Conservation (phyloP, 2,329 filamentous ascomycete species). For the Whalleya microplaca region DNA sequence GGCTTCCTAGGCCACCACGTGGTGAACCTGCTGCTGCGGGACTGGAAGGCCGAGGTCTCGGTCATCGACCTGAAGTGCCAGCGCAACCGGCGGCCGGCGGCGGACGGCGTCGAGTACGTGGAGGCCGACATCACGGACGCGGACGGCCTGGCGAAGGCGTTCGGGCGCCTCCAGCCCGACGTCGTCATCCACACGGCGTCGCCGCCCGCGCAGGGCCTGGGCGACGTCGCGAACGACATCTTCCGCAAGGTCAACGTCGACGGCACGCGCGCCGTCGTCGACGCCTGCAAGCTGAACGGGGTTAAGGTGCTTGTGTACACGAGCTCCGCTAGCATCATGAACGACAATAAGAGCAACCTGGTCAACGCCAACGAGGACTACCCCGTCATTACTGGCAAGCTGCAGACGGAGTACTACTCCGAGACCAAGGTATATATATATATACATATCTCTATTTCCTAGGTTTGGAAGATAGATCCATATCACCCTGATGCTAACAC, state of each 20-base stretch:
- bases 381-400: constrained; percentile 72
- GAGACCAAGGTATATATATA: constrained; percentile 73
- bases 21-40: constrained; percentile 70
- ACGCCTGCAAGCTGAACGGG: constrained; percentile 69
- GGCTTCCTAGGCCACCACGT: constrained; percentile 85
- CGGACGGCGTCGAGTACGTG: constrained; percentile 66
- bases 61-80: constrained; percentile 74
- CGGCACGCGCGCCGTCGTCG: constrained; percentile 78
- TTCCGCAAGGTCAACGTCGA: constrained; percentile 86
- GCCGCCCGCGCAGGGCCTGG: constrained; percentile 60
- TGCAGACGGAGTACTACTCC: constrained; percentile 82
- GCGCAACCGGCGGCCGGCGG: constrained; percentile 65
- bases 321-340: constrained; percentile 83
- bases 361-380: constrained; percentile 84
- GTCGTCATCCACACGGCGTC: constrained; percentile 92
- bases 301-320: constrained; percentile 90
- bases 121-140: constrained; percentile 78
- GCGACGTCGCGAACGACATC: constrained; percentile 59
- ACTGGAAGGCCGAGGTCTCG: constrained; percentile 62
- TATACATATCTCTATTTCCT: background rate
- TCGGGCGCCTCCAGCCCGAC: constrained; percentile 71
- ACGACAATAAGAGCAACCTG: constrained; percentile 79
- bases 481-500: constrained; percentile 14
- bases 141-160: constrained; percentile 62
- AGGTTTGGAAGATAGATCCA: background rate